Evolutionary conservation across 805 yeast species (phyloP), one percentile per base, ranked within the genome.

Genomic region (Tetrapisispora fleetii): DNA sequence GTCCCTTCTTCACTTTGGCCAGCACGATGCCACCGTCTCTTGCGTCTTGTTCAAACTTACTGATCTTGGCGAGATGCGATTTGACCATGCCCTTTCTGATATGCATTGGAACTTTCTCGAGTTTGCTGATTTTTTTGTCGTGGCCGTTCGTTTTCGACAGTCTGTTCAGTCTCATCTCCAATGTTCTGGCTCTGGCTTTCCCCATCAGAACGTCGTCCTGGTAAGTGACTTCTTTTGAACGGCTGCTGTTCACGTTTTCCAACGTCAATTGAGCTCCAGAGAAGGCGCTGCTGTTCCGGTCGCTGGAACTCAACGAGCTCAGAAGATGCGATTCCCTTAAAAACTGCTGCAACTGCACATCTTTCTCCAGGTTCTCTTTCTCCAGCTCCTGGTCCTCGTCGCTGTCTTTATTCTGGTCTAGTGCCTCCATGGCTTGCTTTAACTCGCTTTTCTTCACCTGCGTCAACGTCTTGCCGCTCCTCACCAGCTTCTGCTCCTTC

Each of bases 1-100:
- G 78, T 7, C 88, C 90, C 65, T 80, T 82, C 56, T 73, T 74
- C 27, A 75, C 80, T 58, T 77, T 81, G 3, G 95, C 80, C 40
- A 91, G 69, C n/a, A 93, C 76, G 48, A 91, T 85, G 14, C 98
- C 98, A 5, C 95, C 95, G 18, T 91, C 91, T 52, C 72, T 76
- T 8, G 99, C 97, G 45, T 86, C 89, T 46, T 74, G 70, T 62
- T 86, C 95, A 58, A 73, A 78, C 57, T 76, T 76, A 22, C 68
- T 62, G 18, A 79, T 76, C 53, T 79, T 76, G 19, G 68, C 63
- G 35, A 75, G 66, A 42, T 81, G 76, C 41, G 80, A 74, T 35
- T 72, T 67, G 24, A 86, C 70, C 82, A 90, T 84, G 2, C 96
- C 96, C 60, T 85, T 85, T 48, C 97, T 76, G 72, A 88, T 79